A percentile compares a stretch with the other conserved stretches of the same genome.
Conservation (phyloP, 345 rosid species). For the Angophora floribunda region DNA sequence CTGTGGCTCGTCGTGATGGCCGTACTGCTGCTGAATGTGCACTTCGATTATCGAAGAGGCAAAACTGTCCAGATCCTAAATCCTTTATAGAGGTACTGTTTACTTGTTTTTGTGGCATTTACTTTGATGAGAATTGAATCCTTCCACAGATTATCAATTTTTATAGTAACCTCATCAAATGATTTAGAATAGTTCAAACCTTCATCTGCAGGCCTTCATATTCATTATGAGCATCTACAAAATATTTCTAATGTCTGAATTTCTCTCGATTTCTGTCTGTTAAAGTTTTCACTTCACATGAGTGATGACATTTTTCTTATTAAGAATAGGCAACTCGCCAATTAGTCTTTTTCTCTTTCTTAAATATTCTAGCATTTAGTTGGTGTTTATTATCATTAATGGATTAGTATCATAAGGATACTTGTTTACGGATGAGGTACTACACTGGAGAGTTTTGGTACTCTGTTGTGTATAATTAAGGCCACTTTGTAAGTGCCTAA, state of each 20-base stretch:
- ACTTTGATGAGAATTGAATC: neutral
- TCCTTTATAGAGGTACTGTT: conserved; percentile 61
- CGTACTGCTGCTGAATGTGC: conserved; percentile 81
- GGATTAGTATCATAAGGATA: neutral
- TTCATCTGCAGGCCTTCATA: neutral
- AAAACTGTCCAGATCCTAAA: conserved; percentile 83
- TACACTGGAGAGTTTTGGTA: neutral
- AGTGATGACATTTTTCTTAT: neutral
- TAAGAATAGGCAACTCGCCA: neutral
- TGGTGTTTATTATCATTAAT: neutral
- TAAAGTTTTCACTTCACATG: neutral
- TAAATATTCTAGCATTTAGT: neutral
- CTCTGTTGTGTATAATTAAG: neutral
- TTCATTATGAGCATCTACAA: neutral
- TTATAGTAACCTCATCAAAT: neutral
- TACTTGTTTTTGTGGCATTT: neutral
- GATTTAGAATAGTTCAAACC: neutral
- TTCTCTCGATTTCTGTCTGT: neutral
- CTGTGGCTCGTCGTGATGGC: conserved; percentile 91
- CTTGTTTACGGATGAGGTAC: neutral
- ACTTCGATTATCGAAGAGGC: conserved; percentile 73
- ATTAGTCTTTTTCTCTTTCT: neutral
- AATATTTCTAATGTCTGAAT: neutral
- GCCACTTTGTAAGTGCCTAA: neutral
- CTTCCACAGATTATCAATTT: neutral